Conservation (phyloP, 352 stramenopile species). For the Phytophthora quininea region DNA sequence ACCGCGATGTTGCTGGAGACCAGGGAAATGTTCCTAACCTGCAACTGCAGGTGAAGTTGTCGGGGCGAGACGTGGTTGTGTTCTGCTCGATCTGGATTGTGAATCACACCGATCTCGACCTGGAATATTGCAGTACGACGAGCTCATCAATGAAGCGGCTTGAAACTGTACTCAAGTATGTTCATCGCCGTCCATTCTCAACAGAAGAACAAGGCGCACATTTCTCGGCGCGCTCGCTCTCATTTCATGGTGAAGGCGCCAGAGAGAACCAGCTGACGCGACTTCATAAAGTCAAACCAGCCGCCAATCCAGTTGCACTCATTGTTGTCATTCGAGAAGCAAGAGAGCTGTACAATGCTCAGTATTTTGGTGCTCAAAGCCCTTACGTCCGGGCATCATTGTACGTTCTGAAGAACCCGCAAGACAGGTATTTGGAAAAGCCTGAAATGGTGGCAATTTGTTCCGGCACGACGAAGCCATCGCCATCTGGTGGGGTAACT, state of each 20-base stretch:
- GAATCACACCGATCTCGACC: slow-evolving; percentile 83
- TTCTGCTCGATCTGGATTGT: slow-evolving; percentile 91
- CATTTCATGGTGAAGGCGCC: slow-evolving; percentile 53
- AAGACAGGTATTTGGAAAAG: slow-evolving; percentile 79
- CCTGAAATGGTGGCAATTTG: slow-evolving; percentile 82
- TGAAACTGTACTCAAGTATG: slow-evolving; percentile 75
- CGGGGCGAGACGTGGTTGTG: slow-evolving; percentile 79
- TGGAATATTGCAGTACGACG: slow-evolving; percentile 87
- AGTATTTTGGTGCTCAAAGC: slow-evolving; percentile 88
- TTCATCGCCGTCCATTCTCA: slow-evolving; percentile 56
- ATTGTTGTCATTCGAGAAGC: slow-evolving; percentile 83
- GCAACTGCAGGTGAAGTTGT: slow-evolving; percentile 84
- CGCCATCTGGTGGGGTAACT: slow-evolving; percentile 69
- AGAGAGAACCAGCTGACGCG: slow-evolving; percentile 62
- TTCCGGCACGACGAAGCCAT: slow-evolving; percentile 79
- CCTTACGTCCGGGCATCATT: slow-evolving; percentile 85
- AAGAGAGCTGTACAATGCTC: slow-evolving; percentile 81
- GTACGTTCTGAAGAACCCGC: slow-evolving; percentile 82
- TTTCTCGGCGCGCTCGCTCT: slow-evolving; percentile 70
- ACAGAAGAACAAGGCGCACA: slow-evolving; percentile 59
- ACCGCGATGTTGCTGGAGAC: slow-evolving; percentile 66
- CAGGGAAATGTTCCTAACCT: slow-evolving; percentile 83
- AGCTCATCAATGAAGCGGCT: slow-evolving; percentile 77
- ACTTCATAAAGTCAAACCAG: slow-evolving; percentile 79
- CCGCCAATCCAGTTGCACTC: slow-evolving; percentile 80